phyloP scores from a whole-genome alignment of 192 early-diverging fungal species.

The Coemansia sp. region DNA sequence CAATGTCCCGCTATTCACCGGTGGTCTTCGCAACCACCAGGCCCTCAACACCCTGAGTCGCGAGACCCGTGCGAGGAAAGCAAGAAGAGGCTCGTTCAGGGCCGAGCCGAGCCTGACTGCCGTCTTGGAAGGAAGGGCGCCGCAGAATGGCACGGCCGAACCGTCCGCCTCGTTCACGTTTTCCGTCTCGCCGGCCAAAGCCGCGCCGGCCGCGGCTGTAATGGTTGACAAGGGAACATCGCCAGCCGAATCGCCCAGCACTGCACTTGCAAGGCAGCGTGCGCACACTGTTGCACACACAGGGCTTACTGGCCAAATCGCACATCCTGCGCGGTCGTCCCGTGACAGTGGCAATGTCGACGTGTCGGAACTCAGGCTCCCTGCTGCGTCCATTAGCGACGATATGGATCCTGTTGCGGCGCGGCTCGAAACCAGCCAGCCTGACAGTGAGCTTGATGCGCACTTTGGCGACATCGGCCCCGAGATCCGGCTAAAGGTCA shows the following conservation, averaged over 20 bases:
- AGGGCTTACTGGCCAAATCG: background rate
- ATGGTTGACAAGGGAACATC: slow-evolving; percentile 5
- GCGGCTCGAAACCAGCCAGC: slow-evolving; percentile 14
- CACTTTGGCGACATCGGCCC: slow-evolving; percentile 23
- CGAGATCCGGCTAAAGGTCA: slow-evolving; percentile 23
- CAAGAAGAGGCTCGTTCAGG: slow-evolving; percentile 18
- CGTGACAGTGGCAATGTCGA: slow-evolving; percentile 45
- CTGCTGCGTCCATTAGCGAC: slow-evolving; percentile 2
- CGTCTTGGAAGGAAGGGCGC: background rate
- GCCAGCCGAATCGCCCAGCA: background rate
- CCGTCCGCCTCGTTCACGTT: slow-evolving; percentile 5
- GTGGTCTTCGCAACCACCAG: slow-evolving; percentile 22
- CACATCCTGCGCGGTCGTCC: background rate
- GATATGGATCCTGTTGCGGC: slow-evolving; percentile 18
- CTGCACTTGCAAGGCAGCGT: slow-evolving; percentile 8
- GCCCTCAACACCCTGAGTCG: slow-evolving; percentile 34
- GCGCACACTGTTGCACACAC: slow-evolving; percentile 29
- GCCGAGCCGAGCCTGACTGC: background rate
- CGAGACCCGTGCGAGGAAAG: slow-evolving; percentile 18
- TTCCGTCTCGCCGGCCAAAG: slow-evolving; percentile 9
- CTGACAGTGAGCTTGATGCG: slow-evolving; percentile 27
- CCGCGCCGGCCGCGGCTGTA: slow-evolving; percentile 1
- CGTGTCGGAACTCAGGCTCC: background rate
- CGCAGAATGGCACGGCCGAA: background rate
- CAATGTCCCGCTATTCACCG: slow-evolving; percentile 11